phyloP scores from a whole-genome alignment of 2,329 filamentous ascomycete genomes.

The Alternaria metachromatica region DNA sequence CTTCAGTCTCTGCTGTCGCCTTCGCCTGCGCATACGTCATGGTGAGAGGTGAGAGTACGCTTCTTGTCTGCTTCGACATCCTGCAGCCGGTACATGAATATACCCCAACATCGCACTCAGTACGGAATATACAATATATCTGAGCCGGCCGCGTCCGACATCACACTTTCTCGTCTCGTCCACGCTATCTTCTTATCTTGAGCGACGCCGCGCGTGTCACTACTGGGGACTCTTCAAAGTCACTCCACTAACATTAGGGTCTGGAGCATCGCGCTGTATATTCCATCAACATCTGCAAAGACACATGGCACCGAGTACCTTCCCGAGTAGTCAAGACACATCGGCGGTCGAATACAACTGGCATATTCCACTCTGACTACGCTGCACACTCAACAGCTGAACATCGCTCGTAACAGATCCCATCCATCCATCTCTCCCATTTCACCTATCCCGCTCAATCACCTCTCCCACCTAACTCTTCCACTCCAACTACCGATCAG shows the following conservation, averaged over 20 bases:
- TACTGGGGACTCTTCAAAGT: neutral
- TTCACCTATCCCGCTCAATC: neutral
- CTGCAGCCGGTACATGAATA: neutral
- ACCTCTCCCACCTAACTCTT: too few relatives aligned
- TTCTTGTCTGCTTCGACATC: neutral
- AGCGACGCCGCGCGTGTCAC: neutral
- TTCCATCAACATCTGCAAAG: neutral
- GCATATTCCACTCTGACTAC: neutral
- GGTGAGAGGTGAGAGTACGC: neutral
- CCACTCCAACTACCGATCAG: too few relatives aligned
- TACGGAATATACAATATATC: neutral
- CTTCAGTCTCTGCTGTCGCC: neutral
- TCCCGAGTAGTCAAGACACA: neutral
- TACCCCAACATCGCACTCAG: neutral
- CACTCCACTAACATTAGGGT: neutral
- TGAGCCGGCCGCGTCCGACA: neutral
- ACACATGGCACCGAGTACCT: neutral
- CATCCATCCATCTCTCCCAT: neutral
- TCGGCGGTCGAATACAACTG: neutral
- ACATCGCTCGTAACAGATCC: neutral
- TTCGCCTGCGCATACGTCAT: neutral
- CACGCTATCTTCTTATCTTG: neutral
- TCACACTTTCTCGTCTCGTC: neutral
- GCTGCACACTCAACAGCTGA: neutral
- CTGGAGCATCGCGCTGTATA: neutral